phyloP scores from a whole-genome alignment of 1,284 basidiomycete genomes.

The Ceratobasidium sp. region DNA sequence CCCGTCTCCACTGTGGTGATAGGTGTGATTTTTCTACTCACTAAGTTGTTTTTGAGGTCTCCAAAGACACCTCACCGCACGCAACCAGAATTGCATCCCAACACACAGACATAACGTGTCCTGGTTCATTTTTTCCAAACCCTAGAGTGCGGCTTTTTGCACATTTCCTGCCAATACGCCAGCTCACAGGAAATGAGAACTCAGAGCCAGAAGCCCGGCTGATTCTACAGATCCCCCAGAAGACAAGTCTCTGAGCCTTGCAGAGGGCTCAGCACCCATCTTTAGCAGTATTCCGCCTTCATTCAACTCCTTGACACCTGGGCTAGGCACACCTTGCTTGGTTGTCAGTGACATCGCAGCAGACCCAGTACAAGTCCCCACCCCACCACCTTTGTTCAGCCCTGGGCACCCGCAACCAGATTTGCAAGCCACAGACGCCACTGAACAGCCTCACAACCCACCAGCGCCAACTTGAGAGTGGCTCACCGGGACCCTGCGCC shows the following conservation, averaged over 20 bases:
- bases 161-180: constrained; percentile 3
- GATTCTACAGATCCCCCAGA: background rate
- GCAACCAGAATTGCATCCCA: too few relatives aligned
- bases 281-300: background rate
- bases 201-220: constrained; percentile 11
- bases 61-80: too few relatives aligned
- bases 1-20: too few relatives aligned
- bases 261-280: background rate
- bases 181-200: background rate
- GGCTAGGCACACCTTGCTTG: background rate
- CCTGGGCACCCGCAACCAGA: background rate
- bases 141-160: background rate
- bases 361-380: background rate
- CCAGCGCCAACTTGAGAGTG: background rate
- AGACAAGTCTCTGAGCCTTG: background rate
- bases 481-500: background rate
- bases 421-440: background rate
- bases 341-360: background rate
- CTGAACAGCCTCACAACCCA: background rate
- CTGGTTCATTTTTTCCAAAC: too few relatives aligned
- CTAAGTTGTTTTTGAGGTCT: too few relatives aligned
- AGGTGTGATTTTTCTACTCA: too few relatives aligned
- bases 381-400: background rate
- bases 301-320: background rate
- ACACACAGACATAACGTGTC: too few relatives aligned